Percentiles rank a stretch among this genome's conserved stretches.
These are phyloP conservation scores for Penicillium herquei DNA, from an alignment of 495 filamentous ascomycete genomes.

Conservation along the genomic window DNA sequence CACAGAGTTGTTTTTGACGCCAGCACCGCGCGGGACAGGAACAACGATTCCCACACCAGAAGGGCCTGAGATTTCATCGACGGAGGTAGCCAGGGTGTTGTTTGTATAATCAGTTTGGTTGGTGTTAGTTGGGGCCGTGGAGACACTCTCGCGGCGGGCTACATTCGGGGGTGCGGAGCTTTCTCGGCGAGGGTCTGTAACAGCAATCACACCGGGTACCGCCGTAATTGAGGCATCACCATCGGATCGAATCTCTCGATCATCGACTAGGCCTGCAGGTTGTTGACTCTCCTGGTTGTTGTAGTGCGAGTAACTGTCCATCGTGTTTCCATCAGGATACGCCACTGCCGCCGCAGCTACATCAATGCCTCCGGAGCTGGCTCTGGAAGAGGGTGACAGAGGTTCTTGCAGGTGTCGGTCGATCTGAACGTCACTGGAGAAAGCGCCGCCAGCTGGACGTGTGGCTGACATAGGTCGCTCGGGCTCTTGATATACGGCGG, in stretches of 20 bases:
- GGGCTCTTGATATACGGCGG: constrained; percentile 37
- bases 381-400: constrained; percentile 70
- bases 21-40: neutral
- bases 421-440: constrained; percentile 82
- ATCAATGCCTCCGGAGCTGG: constrained; percentile 65
- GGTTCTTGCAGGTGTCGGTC: constrained; percentile 76
- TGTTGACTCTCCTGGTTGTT: constrained; percentile 16
- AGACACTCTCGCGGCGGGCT: constrained; percentile 36
- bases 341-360: constrained; percentile 55
- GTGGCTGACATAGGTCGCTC: constrained; percentile 48
- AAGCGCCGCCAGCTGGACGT: constrained; percentile 82
- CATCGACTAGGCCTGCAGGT: constrained; percentile 7
- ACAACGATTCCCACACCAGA: constrained; percentile 7
- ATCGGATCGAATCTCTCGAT: constrained; percentile 23
- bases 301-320: constrained; percentile 22
- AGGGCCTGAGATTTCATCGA: constrained; percentile 23
- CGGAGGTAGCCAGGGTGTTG: constrained; percentile 36
- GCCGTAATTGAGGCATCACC: constrained; percentile 21
- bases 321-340: constrained; percentile 48
- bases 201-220: constrained; percentile 22
- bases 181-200: constrained; percentile 25
- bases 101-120: constrained; percentile 38
- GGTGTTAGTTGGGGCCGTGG: constrained; percentile 39
- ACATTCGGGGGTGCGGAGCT: constrained; percentile 24
- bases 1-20: neutral